These are phyloP conservation scores for Cytidiella melzeri DNA, from an alignment of 768 basidiomycete genomes.

Conservation along the genomic window DNA sequence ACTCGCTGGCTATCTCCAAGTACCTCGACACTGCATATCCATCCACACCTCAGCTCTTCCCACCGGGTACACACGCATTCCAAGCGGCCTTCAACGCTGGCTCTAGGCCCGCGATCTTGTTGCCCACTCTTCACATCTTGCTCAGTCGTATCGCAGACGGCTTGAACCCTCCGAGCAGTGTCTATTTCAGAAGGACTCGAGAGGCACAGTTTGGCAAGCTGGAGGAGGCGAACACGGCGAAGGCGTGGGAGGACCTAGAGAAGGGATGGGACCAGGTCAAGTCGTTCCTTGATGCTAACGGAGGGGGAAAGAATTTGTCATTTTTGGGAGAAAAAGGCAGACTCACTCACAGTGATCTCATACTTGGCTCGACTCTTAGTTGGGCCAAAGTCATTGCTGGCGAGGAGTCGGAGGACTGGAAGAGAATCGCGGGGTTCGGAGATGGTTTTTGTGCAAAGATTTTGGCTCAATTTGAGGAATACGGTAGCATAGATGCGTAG, in stretches of 20 bases:
- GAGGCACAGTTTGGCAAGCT: slow-evolving; percentile 27
- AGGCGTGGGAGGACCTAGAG: slow-evolving; percentile 21
- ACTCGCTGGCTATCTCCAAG: slow-evolving; percentile 41
- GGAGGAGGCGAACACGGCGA: slow-evolving; percentile 25
- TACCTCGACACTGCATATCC: slow-evolving; percentile 50
- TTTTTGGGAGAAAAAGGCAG: slow-evolving; percentile 26
- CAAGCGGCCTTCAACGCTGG: slow-evolving; percentile 26
- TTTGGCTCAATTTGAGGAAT: no score
- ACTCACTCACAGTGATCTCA: slow-evolving; percentile 28
- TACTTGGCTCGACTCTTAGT: slow-evolving; percentile 25
- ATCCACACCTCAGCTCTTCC: slow-evolving; percentile 33
- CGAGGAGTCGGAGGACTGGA: slow-evolving; percentile 38
- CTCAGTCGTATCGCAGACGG: slow-evolving; percentile 1
- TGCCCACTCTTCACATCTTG: neutral
- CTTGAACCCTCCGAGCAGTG: slow-evolving; percentile 21
- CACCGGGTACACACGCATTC: slow-evolving; percentile 31
- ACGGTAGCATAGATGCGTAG: no score
- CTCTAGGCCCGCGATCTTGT: neutral
- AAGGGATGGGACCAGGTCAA: slow-evolving; percentile 22
- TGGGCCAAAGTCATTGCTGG: slow-evolving; percentile 29
- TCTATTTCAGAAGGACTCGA: slow-evolving; percentile 33
- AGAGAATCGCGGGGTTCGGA: slow-evolving; percentile 31
- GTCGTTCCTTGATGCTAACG: slow-evolving; percentile 24
- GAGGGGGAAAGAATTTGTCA: slow-evolving; percentile 17
- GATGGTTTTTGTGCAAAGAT: slow-evolving; percentile 35